Conservation (phyloP, 2,329 filamentous ascomycete species). For the Ophiostoma ips region DNA sequence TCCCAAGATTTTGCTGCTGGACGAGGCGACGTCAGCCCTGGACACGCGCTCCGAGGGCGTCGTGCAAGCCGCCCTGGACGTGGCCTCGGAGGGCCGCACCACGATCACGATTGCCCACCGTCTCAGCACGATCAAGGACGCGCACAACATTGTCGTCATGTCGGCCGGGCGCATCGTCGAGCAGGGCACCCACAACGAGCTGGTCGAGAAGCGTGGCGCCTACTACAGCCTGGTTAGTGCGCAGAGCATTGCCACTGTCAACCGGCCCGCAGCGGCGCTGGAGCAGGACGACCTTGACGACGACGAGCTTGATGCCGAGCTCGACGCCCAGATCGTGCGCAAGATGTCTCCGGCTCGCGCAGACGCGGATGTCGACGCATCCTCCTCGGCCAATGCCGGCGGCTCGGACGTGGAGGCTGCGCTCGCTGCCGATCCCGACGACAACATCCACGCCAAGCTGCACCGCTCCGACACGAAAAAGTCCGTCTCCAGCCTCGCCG, state of each 20-base stretch:
- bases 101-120: conserved; percentile 95
- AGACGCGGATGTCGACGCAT: too few species aligned
- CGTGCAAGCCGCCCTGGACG: conserved; percentile 84
- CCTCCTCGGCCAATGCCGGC: background rate
- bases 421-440: conserved; percentile 43
- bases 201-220: conserved; percentile 55
- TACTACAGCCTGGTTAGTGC: conserved; percentile 81
- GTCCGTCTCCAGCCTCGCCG: conserved; percentile 55
- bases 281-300: conserved; percentile 27
- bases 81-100: conserved; percentile 71
- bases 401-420: conserved; percentile 13
- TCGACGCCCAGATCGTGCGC: conserved; percentile 37
- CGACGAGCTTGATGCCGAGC: conserved; percentile 35
- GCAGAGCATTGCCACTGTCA: conserved; percentile 60
- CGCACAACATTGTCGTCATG: conserved; percentile 95
- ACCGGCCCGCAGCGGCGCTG: conserved; percentile 39
- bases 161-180: conserved; percentile 73
- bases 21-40: conserved; percentile 86
- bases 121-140: conserved; percentile 83
- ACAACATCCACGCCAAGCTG: conserved; percentile 45
- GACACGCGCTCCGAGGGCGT: conserved; percentile 92
- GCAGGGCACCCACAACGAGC: conserved; percentile 73
- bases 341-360: conserved; percentile 26
- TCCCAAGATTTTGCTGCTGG: conserved; percentile 80
- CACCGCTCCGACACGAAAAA: conserved; percentile 40